Evolutionary conservation across 352 stramenopile species (phyloP).

Genomic region (Pythium dissimile): DNA sequence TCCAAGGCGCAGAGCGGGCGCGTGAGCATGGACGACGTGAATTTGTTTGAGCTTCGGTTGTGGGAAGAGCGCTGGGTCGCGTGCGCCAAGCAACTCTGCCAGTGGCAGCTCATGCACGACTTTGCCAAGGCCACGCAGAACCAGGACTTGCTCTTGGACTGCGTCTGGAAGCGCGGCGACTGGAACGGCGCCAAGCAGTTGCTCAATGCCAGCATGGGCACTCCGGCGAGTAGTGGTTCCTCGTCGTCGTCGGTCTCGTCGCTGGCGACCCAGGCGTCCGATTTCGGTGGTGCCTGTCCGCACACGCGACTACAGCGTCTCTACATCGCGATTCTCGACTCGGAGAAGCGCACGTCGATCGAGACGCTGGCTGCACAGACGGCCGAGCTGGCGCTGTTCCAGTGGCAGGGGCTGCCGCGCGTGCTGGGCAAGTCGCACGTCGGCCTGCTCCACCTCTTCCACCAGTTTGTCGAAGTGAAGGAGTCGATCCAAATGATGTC

Average conservation of each 20-base stretch:
- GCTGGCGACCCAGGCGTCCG: background rate
- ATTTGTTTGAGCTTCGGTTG: constrained; percentile 79
- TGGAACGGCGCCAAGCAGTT: constrained; percentile 86
- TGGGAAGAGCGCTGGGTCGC: constrained; percentile 91
- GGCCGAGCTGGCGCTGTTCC: constrained; percentile 75
- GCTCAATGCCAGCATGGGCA: constrained; percentile 29
- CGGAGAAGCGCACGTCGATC: constrained; percentile 66
- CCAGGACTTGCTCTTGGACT: constrained; percentile 90
- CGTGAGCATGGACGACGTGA: constrained; percentile 78
- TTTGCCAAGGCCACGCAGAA: constrained; percentile 91
- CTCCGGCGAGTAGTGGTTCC: background rate
- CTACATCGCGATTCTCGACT: constrained; percentile 88
- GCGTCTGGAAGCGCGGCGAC: constrained; percentile 89
- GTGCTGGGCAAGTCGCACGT: constrained; percentile 76
- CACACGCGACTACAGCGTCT: constrained; percentile 78
- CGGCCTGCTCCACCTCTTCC: constrained; percentile 84
- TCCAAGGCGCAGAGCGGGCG: constrained; percentile 71
- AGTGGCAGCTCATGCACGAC: constrained; percentile 92
- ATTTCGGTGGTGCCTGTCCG: constrained; percentile 41
- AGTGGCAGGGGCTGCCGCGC: constrained; percentile 87
- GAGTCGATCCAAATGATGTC: constrained; percentile 91
- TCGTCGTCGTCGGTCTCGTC: constrained; percentile 10
- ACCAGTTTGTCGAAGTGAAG: constrained; percentile 92
- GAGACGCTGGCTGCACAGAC: constrained; percentile 71
- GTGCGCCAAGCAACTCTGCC: constrained; percentile 88